Base-by-base conservation (phyloP, 257 asterid genomes). In the Nicotiana sylvestris region DNA sequence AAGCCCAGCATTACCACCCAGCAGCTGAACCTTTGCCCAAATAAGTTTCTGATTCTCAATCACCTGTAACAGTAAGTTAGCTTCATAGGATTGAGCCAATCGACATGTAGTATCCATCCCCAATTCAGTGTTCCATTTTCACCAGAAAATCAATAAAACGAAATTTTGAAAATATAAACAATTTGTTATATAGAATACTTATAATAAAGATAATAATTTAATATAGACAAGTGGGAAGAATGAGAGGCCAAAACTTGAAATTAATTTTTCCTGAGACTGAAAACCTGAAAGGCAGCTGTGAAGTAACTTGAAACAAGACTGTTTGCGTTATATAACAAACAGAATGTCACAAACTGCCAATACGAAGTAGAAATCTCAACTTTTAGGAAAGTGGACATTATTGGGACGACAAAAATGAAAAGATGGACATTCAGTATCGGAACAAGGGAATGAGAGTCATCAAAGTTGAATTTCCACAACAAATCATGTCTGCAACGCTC, bases 1-100 rank as follows among this genome's bases (percentile, higher is more conserved):
- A 46, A 84, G 61, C 39, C 86, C 86, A 84, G 58, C 81, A 80
- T 69, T 57, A 39, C 81, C 86, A 70, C 83, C 76, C 76, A 84
- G 65, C 58, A 69, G 61, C 43, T 68, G 76, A 32, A 80, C 80
- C 77, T 84, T 84, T 51, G 25, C 70, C 81, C 39, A 35, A 61
- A 84, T 65, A 79, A 84, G 81, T 65, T 84, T 80, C 57, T 79
- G 81, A 77, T 84, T 69, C 65, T 80, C 86, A 78, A 68, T 81
- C 51, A 84, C 86, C 86, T 84, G 62, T 27, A 51, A 51, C 64
- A 25, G 43, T 76, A 76, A 25, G 62, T 74, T 49, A 49, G 80
- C 64, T 76, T 76, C 80, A 76, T 15, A 12, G 64, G 51, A 76
- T 27, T 76, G 16, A 76, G 27, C 80, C 27, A 49, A 57, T 76